Conservation (phyloP, 108 stramenopile species). For the Cyclotella baltica region DNA sequence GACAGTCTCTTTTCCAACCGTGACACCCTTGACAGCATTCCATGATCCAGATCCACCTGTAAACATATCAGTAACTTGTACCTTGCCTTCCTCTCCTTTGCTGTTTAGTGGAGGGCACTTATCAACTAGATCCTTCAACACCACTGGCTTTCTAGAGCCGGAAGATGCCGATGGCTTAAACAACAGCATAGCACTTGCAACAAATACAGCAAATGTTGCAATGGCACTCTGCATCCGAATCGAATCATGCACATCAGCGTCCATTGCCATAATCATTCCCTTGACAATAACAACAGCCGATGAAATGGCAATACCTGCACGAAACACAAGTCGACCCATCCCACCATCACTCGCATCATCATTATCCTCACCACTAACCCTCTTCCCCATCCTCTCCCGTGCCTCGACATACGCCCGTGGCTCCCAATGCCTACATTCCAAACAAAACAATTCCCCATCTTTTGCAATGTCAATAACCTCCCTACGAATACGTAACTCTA, state of each 20-base stretch:
- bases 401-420: slow-evolving; percentile 63
- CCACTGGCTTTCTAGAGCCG: slow-evolving; percentile 4
- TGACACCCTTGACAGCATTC: slow-evolving; percentile 61
- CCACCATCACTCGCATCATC: neutral
- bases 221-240: slow-evolving; percentile 31
- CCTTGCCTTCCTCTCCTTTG: slow-evolving; percentile 53
- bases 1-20: slow-evolving; percentile 64
- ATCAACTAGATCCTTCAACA: slow-evolving; percentile 56
- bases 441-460: slow-evolving; percentile 31
- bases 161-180: slow-evolving; percentile 17
- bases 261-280: slow-evolving; percentile 48
- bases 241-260: slow-evolving; percentile 24
- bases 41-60: slow-evolving; percentile 69
- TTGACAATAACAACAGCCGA: slow-evolving; percentile 28
- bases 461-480: slow-evolving; percentile 64
- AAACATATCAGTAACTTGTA: slow-evolving; percentile 73
- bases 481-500: slow-evolving; percentile 78
- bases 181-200: slow-evolving; percentile 32
- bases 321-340: slow-evolving; percentile 17
- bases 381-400: slow-evolving; percentile 49
- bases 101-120: slow-evolving; percentile 58
- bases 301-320: slow-evolving; percentile 31
- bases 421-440: slow-evolving; percentile 73
- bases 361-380: slow-evolving; percentile 40
- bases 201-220: slow-evolving; percentile 35